These are phyloP conservation scores for Leccinum arenicola DNA, from an alignment of 768 basidiomycete species.

Conservation along the genomic window DNA sequence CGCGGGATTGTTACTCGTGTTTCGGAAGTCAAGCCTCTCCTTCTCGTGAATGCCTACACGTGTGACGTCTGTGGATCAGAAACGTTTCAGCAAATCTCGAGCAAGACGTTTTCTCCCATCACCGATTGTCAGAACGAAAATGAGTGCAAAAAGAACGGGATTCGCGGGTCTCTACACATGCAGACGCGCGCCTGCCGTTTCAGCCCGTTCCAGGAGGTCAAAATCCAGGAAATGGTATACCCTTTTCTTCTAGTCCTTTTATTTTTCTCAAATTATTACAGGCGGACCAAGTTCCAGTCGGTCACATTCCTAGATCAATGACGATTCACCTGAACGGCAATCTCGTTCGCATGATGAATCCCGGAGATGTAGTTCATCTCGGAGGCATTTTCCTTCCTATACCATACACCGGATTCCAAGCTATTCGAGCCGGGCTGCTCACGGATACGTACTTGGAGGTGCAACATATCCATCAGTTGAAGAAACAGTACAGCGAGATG, in stretches of 20 bases:
- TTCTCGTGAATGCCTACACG: conserved; percentile 96
- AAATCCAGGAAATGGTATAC: conserved; percentile 96
- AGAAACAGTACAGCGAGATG: conserved; percentile 97
- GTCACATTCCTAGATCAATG: conserved; percentile 98
- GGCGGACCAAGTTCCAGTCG: conserved; percentile 99
- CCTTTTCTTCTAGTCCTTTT: not conserved
- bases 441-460: conserved; percentile 96
- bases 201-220: conserved; percentile 96
- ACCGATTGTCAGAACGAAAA: conserved; percentile 83
- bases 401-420: conserved; percentile 97
- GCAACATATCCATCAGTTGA: conserved; percentile 89
- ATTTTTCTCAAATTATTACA: conserved; percentile 30
- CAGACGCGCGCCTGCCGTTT: conserved; percentile 97
- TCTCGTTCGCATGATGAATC: conserved; percentile 87
- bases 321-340: conserved; percentile 91
- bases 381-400: conserved; percentile 98
- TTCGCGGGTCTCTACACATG: conserved; percentile 93
- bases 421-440: conserved; percentile 91
- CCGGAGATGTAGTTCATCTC: conserved; percentile 93
- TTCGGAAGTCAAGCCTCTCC: conserved; percentile 96
- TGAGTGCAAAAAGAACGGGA: conserved; percentile 82
- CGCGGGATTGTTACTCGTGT: conserved; percentile 98
- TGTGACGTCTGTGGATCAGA: conserved; percentile 98
- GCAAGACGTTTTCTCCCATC: conserved; percentile 88
- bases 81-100: conserved; percentile 95